phyloP scores from a whole-genome alignment of 805 yeast species.

The Pachysolen tannophilus region DNA sequence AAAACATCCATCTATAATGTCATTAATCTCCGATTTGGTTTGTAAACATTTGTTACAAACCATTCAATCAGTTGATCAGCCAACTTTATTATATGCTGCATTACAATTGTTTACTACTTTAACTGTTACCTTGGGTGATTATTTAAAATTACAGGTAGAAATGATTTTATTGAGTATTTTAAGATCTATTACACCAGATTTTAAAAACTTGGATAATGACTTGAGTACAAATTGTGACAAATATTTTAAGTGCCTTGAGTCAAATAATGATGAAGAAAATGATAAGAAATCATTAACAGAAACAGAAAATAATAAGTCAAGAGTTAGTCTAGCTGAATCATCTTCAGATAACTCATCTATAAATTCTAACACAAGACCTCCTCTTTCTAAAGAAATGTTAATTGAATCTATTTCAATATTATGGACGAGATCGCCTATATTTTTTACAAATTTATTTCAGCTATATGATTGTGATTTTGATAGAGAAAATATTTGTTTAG shows the following conservation, averaged over 20 bases:
- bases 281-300: slow-evolving; percentile 8
- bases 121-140: slow-evolving; percentile 53
- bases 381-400: slow-evolving; percentile 65
- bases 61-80: slow-evolving; percentile 66
- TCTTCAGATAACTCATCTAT: slow-evolving; percentile 38
- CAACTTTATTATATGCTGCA: slow-evolving; percentile 65
- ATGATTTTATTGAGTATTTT: slow-evolving; percentile 58
- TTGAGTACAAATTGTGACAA: slow-evolving; percentile 18
- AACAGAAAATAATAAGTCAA: too few relatives aligned
- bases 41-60: slow-evolving; percentile 79
- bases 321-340: too few relatives aligned
- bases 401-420: slow-evolving; percentile 76
- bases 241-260: slow-evolving; percentile 21
- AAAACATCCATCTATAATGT: slow-evolving; percentile 56
- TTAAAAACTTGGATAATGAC: slow-evolving; percentile 17
- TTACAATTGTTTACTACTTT: slow-evolving; percentile 70
- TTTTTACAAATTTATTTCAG: slow-evolving; percentile 69
- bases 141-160: slow-evolving; percentile 76
- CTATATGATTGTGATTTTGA: slow-evolving; percentile 90
- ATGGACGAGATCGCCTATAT: slow-evolving; percentile 74
- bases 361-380: slow-evolving; percentile 22
- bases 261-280: slow-evolving; percentile 18
- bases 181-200: slow-evolving; percentile 25
- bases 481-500: slow-evolving; percentile 66
- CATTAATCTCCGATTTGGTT: slow-evolving; percentile 68